Conservation (phyloP, 2,329 filamentous ascomycete species). For the Neofusicoccum umdonicola region DNA sequence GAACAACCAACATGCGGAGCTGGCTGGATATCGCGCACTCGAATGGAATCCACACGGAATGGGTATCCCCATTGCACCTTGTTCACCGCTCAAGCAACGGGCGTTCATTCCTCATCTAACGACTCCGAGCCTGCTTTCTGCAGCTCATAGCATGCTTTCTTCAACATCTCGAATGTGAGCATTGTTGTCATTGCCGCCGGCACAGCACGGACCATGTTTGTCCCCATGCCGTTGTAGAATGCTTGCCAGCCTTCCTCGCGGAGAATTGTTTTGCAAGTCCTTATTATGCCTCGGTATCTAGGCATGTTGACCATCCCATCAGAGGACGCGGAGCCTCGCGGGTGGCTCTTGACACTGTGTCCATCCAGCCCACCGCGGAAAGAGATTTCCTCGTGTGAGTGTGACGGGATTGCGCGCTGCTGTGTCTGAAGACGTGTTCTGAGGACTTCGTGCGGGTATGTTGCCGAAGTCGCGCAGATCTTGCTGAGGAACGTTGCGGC, state of each 20-base stretch:
- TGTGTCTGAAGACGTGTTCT: conserved; percentile 93
- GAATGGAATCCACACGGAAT: neutral
- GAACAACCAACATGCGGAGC: conserved; percentile 3
- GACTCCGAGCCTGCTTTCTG: conserved; percentile 4
- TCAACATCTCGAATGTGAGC: conserved; percentile 86
- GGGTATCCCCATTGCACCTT: neutral
- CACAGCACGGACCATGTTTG: conserved; percentile 94
- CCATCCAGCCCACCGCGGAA: conserved; percentile 39
- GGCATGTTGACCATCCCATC: conserved; percentile 56
- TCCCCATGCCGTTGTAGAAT: conserved; percentile 96
- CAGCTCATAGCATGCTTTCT: conserved; percentile 40
- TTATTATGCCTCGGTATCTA: conserved; percentile 73
- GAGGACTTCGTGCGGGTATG: conserved; percentile 96
- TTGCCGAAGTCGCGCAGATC: conserved; percentile 87
- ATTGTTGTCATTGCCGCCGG: conserved; percentile 96
- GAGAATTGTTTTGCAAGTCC: conserved; percentile 81
- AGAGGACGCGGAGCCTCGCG: conserved; percentile 48
- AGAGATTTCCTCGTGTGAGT: conserved; percentile 50
- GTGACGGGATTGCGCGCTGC: conserved; percentile 59
- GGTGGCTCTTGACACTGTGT: conserved; percentile 43
- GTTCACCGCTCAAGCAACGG: neutral
- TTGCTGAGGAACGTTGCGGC: conserved; percentile 91
- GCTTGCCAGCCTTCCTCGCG: conserved; percentile 91
- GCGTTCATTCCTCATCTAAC: conserved; percentile 6
- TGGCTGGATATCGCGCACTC: conserved; percentile 5